phyloP scores from a whole-genome alignment of 2,329 filamentous ascomycete species.

The Pestalotiopsis sp. region DNA sequence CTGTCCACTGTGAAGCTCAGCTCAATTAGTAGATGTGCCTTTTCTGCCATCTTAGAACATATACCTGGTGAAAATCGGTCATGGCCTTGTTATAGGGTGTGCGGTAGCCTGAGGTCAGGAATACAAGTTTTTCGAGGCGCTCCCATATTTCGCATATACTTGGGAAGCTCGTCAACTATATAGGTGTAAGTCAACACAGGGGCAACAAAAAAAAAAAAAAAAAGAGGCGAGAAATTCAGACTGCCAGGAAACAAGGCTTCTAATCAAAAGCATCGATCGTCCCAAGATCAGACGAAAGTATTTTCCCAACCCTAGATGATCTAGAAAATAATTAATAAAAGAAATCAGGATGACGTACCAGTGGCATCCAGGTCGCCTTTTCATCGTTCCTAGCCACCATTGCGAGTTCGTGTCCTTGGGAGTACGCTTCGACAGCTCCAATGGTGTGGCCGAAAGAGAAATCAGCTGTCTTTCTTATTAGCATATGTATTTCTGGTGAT shows the following conservation, averaged over 20 bases:
- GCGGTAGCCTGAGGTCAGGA: background rate
- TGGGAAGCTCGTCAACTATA: background rate
- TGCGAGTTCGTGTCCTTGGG: background rate
- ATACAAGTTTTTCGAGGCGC: background rate
- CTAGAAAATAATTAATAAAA: too few relatives aligned
- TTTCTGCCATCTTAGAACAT: background rate
- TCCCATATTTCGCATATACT: background rate
- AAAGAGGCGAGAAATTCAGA: too few relatives aligned
- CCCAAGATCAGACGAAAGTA: too few relatives aligned
- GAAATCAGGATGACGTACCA: background rate
- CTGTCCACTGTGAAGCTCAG: background rate
- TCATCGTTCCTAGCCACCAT: conserved; percentile 10
- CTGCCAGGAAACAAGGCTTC: too few relatives aligned
- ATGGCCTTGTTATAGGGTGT: background rate
- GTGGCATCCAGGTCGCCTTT: conserved; percentile 9
- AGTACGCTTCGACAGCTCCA: background rate
- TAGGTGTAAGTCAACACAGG: background rate
- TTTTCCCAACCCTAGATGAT: too few relatives aligned
- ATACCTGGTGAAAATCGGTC: background rate
- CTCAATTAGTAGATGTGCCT: background rate
- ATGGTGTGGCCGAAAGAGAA: conserved; percentile 7
- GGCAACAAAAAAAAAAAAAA: too few relatives aligned
- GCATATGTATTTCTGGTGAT: background rate
- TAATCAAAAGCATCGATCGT: too few relatives aligned
- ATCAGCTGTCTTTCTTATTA: background rate